Base-by-base conservation (phyloP, 208 protist species). In the Lotmaria passim region DNA sequence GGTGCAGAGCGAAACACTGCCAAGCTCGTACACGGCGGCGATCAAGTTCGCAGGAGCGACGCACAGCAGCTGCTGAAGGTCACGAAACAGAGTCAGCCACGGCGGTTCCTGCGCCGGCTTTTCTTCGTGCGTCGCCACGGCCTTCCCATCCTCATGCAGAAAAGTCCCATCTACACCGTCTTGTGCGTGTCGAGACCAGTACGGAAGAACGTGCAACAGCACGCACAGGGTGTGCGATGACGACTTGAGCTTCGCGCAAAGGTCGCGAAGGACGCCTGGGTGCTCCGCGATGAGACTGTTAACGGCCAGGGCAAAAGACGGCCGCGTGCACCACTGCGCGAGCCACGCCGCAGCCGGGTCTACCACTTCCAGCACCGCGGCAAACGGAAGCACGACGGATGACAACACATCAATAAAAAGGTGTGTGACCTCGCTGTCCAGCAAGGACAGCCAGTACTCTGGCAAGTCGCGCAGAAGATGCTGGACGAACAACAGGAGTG, bases 261-360 rank as follows among this genome's bases (percentile, higher is more conserved):
- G 44, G 2, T 44, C 39, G 4, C 41, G n/a, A 15, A 76, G 12
- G 3, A 69, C 14, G 14, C 7, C 41, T 7, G 24, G 31, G 41
- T 59, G 62, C 14, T 34, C 36, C 0, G 36, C 26, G 4, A 61
- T 17, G 33, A 80, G 53, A 23, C 56, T 21, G 38, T 63, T 12
- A 14, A 85, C 30, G 11, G 67, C 33, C 15, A 61, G 34, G 4
- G 56, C 28, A 0, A 87, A 38, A 3, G 83, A 81, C 5, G 83
- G 81, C 12, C 81, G 78, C 48, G 60, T 41, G 15, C 65, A 58
- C 69, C 85, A 82, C 33, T 44, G 33, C 11, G 58, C 59, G 43
- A 89, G 61, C 87, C 87, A 93, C 48, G 30, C 26, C 19, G 79
- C 83, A 6, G 36, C 41, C 36, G 87, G 72, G 67, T 93, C 87